Evolutionary conservation across 495 filamentous ascomycete genomes (phyloP), one percentile per base, ranked within the genome.

Genomic region (Melanomma pulvis-pyrius): DNA sequence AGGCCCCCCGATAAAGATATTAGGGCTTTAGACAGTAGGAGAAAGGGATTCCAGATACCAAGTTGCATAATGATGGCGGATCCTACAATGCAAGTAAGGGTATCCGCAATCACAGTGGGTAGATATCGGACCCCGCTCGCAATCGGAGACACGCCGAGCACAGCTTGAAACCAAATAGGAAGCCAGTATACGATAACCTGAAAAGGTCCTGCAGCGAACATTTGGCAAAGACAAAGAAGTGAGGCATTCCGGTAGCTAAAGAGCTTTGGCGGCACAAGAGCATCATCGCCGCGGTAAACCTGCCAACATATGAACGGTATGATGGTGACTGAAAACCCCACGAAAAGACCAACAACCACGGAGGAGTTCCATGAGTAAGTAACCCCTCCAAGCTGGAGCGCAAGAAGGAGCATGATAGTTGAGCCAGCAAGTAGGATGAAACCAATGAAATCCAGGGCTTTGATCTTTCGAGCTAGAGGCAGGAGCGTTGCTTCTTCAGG

Each of bases 331-430:
- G 21, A 39, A 22, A 46, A 60, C 4, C 57, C 57, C 13, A 60
- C 25, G 5, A 60, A 25, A 13, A 60, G 57, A 3, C 57, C 57
- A 19, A 60, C 25, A 24, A 50, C 25, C 8, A 28, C 12, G 1
- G 57, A 60, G 1, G 57, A 60, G 49, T 61, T 69, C 91, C 91
- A 96, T 0, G 76, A 61, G 64, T 92, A 91, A 28, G 77, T 82
- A 0, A 81, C 9, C 8, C 51, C 51, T 47, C 90, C 92, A 91
- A 91, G 96, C 74, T 94, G 90, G n/a, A 96, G 79, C 0, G 92
- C 92, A 0, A 96, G 80, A 13, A 96, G 75, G 1, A 93, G 76
- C 65, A 83, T 87, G 68, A 92, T 80, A 26, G 94, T 83, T 15
- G 80, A 83, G 1, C 90, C 90, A 47, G 94, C 78, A 71, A 96